A percentile compares a stretch with the other conserved stretches of the same genome.
Conservation (phyloP, 163 green algal species). For the Prototheca wickerhamii region DNA sequence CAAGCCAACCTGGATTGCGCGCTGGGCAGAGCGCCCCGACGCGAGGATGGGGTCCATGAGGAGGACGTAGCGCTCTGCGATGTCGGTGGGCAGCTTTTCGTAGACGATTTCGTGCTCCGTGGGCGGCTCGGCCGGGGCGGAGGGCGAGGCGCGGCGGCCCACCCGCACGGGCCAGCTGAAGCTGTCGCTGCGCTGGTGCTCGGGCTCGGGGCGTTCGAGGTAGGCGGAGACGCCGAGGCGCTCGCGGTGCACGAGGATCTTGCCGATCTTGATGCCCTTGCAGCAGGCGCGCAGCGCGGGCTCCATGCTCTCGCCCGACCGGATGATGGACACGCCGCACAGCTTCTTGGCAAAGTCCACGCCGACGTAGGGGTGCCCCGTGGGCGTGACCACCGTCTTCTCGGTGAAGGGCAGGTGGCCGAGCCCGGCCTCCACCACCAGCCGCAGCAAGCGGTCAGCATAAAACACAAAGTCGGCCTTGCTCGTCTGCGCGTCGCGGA, state of each 20-base stretch:
- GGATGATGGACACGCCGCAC: slow-evolving; percentile 96
- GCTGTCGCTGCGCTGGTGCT: background rate
- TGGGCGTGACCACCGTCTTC: slow-evolving; percentile 81
- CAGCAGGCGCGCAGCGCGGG: slow-evolving; percentile 92
- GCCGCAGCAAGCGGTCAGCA: slow-evolving; percentile 79
- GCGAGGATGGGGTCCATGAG: slow-evolving; percentile 95
- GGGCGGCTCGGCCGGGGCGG: background rate
- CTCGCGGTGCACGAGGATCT: slow-evolving; percentile 75
- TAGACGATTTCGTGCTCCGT: slow-evolving; percentile 31
- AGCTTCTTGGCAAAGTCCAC: slow-evolving; percentile 92
- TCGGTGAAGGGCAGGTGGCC: slow-evolving; percentile 90
- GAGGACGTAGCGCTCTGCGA: slow-evolving; percentile 83
- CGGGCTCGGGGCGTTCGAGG: too few species aligned
- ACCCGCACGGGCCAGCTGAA: background rate
- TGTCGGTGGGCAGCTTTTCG: slow-evolving; percentile 59
- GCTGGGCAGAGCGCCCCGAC: slow-evolving; percentile 67
- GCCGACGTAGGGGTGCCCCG: slow-evolving; percentile 75
- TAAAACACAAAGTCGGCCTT: slow-evolving; percentile 97
- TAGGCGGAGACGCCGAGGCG: too few species aligned
- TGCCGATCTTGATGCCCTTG: slow-evolving; percentile 97
- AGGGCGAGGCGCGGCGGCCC: background rate
- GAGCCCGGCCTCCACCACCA: slow-evolving; percentile 91
- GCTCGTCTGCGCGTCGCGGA: slow-evolving; percentile 67
- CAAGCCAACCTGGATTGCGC: slow-evolving; percentile 74
- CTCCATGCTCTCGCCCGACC: slow-evolving; percentile 96